Conservation (phyloP, 257 asterid species). For the Gardenia jasminoides region DNA sequence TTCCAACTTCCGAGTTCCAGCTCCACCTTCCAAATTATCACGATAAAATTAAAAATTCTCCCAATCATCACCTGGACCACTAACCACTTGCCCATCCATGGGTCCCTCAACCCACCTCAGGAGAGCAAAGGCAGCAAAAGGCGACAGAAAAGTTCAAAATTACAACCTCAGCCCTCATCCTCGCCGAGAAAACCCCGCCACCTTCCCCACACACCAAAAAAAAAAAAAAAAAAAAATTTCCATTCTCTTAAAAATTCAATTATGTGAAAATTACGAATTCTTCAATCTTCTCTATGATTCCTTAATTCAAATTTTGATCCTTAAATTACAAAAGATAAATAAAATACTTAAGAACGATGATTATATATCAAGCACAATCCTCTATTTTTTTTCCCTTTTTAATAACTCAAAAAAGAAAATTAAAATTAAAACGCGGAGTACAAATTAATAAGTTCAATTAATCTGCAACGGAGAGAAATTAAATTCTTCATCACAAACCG, state of each 20-base stretch:
- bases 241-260: neutral
- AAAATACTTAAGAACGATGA: neutral
- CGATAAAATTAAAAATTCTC: neutral
- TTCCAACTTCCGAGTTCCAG: no score
- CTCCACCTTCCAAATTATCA: no score
- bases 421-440: neutral
- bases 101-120: neutral
- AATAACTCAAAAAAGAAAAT: neutral
- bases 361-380: neutral
- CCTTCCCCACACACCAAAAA: no score
- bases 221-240: no score
- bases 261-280: neutral
- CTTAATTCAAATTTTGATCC: no score
- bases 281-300: no score
- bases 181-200: neutral
- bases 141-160: neutral
- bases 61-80: neutral
- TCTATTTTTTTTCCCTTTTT: neutral
- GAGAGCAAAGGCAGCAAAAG: neutral
- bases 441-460: neutral
- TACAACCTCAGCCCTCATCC: neutral
- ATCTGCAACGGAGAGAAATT: neutral
- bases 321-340: no score
- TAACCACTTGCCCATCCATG: conserved; percentile 1
- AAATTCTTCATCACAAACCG: neutral